phyloP scores from a whole-genome alignment of 2,329 filamentous ascomycete genomes.

The Ophiostoma ips region DNA sequence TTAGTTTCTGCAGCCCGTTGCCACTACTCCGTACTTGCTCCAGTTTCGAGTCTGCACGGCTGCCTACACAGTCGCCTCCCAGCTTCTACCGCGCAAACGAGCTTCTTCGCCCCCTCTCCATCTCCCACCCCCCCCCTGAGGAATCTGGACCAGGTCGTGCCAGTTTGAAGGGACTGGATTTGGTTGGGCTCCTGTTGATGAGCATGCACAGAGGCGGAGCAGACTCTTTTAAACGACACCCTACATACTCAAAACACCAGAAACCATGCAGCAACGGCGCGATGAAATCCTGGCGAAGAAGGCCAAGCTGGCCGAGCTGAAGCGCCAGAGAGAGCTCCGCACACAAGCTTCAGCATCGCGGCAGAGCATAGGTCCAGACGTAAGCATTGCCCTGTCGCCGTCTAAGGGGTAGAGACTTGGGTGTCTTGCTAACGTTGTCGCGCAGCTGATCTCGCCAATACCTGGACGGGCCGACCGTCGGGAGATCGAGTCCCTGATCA shows the following conservation, averaged over 20 bases:
- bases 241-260: not conserved
- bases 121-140: not conserved
- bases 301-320: constrained; percentile 92
- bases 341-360: constrained; percentile 59
- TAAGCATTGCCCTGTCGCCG: constrained; percentile 30
- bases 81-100: not conserved
- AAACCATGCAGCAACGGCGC: constrained; percentile 61
- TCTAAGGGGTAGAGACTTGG: too few relatives aligned
- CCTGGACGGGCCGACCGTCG: constrained; percentile 57
- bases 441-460: constrained; percentile 52
- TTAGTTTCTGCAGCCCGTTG: not conserved
- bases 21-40: not conserved
- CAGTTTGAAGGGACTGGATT: not conserved
- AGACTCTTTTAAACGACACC: not conserved
- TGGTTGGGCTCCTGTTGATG: not conserved
- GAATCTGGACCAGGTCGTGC: too few relatives aligned
- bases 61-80: not conserved
- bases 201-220: not conserved
- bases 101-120: too few relatives aligned
- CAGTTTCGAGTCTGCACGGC: too few relatives aligned
- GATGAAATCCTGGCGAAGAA: constrained; percentile 96
- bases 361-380: constrained; percentile 56
- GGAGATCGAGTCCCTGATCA: constrained; percentile 76
- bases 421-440: not conserved
- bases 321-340: constrained; percentile 75